Evolutionary conservation across 495 filamentous ascomycete genomes (phyloP).

Genomic region (Penicillium macrosclerotiorum): DNA sequence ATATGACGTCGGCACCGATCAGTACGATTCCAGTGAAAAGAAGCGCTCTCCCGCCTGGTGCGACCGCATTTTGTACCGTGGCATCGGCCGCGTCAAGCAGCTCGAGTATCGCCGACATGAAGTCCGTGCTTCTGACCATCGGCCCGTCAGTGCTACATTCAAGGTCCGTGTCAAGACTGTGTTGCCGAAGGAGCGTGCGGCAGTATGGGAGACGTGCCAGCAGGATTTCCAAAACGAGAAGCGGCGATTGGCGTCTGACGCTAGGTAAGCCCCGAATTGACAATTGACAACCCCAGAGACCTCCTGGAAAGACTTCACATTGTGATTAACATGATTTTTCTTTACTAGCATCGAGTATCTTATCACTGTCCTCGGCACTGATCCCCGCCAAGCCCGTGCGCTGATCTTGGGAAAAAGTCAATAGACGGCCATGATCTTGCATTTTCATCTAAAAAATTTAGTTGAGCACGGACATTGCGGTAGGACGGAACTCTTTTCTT

Average conservation of each 20-base stretch:
- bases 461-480: slow-evolving; percentile 9
- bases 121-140: slow-evolving; percentile 84
- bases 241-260: slow-evolving; percentile 59
- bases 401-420: slow-evolving; percentile 33
- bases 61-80: slow-evolving; percentile 85
- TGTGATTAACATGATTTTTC: too few species aligned
- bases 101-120: slow-evolving; percentile 86
- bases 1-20: slow-evolving; percentile 93
- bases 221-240: slow-evolving; percentile 69
- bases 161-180: slow-evolving; percentile 79
- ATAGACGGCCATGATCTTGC: slow-evolving; percentile 4
- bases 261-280: too few species aligned
- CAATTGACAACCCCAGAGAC: too few species aligned
- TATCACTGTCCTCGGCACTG: slow-evolving; percentile 50
- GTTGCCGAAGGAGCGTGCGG: slow-evolving; percentile 58
- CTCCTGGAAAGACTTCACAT: too few species aligned
- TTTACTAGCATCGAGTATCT: slow-evolving; percentile 57
- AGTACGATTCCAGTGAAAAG: slow-evolving; percentile 93
- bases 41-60: slow-evolving; percentile 96
- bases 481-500: slow-evolving; percentile 4
- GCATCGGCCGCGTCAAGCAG: slow-evolving; percentile 78
- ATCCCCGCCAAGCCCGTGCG: slow-evolving; percentile 43
- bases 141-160: slow-evolving; percentile 86
- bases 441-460: slow-evolving; percentile 1
- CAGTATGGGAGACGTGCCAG: slow-evolving; percentile 67